phyloP scores from a whole-genome alignment of 169 alveolate genomes.

The Hepatocystis sp. region DNA sequence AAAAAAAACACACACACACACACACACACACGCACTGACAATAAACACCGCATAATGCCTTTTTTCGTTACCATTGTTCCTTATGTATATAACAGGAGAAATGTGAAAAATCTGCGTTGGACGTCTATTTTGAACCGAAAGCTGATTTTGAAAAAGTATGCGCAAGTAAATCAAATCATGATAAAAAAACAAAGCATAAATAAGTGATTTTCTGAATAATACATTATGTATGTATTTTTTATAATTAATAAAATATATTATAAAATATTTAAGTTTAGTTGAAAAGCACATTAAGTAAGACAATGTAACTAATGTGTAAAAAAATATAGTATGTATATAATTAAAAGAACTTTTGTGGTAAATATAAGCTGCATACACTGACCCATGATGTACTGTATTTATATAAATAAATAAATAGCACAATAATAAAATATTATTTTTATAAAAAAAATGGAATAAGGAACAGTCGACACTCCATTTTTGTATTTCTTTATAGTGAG shows the following conservation, averaged over 20 bases:
- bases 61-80: conserved; percentile 50
- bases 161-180: conserved; percentile 50
- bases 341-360: conserved; percentile 38
- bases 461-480: conserved; percentile 77
- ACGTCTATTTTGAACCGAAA: conserved; percentile 3
- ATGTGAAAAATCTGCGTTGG: conserved; percentile 53
- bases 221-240: conserved; percentile 59
- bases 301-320: conserved; percentile 59
- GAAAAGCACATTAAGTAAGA: conserved; percentile 73
- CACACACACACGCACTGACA: neutral
- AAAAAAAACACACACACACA: neutral
- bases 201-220: conserved; percentile 53
- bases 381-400: conserved; percentile 66
- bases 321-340: conserved; percentile 58
- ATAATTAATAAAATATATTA: conserved; percentile 71
- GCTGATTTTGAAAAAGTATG: conserved; percentile 51
- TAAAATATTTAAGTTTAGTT: conserved; percentile 52
- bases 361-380: conserved; percentile 57
- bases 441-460: conserved; percentile 54
- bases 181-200: conserved; percentile 54
- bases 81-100: conserved; percentile 52
- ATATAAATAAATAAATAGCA: conserved; percentile 58
- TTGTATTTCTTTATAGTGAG: conserved; percentile 73
- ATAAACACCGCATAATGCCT: neutral
- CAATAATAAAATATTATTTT: conserved; percentile 56